phyloP scores from a whole-genome alignment of 441 rosid species.

The Populus tomentosa region DNA sequence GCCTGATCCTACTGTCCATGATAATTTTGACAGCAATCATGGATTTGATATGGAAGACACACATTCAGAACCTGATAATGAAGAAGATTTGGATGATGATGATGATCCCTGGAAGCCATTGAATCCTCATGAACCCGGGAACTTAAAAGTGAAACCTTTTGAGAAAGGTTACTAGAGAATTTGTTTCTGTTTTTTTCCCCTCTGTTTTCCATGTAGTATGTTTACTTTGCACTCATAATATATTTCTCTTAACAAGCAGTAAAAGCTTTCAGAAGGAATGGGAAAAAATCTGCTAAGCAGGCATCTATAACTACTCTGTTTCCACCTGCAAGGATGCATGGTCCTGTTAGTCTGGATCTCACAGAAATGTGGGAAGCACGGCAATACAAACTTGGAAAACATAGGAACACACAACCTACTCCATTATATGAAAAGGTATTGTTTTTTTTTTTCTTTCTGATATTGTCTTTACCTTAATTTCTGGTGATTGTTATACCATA shows the following conservation, averaged over 20 bases:
- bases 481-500: conserved; percentile 10
- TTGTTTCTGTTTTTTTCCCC: conserved; percentile 5
- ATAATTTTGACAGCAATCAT: conserved; percentile 32
- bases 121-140: conserved; percentile 91
- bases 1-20: conserved; percentile 31
- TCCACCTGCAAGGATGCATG: conserved; percentile 71
- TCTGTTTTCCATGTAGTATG: conserved; percentile 5
- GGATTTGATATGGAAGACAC: conserved; percentile 52
- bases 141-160: conserved; percentile 76
- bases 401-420: conserved; percentile 30
- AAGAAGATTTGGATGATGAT: conserved; percentile 43
- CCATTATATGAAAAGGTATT: conserved; percentile 59
- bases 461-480: conserved; percentile 8
- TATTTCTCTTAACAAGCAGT: conserved; percentile 44
- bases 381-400: conserved; percentile 21
- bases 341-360: conserved; percentile 72
- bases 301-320: conserved; percentile 42
- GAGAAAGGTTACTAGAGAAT: conserved; percentile 51
- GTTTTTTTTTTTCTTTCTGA: background rate
- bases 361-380: conserved; percentile 56
- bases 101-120: conserved; percentile 91
- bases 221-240: conserved; percentile 21
- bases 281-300: conserved; percentile 28
- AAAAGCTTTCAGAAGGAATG: conserved; percentile 47
- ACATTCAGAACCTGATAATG: conserved; percentile 44